These are phyloP conservation scores for Babesia ovis DNA, from an alignment of 169 alveolate species.

Conservation along the genomic window DNA sequence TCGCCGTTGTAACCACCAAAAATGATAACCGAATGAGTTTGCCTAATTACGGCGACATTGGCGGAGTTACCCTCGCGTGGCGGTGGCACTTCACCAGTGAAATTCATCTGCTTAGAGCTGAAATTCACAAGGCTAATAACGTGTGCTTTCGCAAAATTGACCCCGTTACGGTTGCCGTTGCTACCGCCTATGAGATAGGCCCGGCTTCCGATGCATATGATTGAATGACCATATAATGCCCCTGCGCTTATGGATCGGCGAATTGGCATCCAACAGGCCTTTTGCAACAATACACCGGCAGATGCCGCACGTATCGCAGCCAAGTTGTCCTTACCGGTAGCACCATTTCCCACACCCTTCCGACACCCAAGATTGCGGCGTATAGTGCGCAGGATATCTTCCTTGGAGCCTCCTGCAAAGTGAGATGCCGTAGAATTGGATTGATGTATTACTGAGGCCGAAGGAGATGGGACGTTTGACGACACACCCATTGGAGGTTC, in stretches of 20 bases:
- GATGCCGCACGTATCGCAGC: conserved; percentile 54
- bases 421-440: not conserved
- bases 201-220: conserved; percentile 80
- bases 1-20: conserved; percentile 84
- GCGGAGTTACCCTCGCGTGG: conserved; percentile 84
- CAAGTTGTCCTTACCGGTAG: conserved; percentile 7
- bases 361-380: conserved; percentile 59
- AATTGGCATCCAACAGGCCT: conserved; percentile 80
- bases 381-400: conserved; percentile 57
- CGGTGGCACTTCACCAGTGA: conserved; percentile 81
- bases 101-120: conserved; percentile 76
- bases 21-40: conserved; percentile 75
- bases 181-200: conserved; percentile 87
- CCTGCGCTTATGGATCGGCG: conserved; percentile 74
- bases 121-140: conserved; percentile 80
- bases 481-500: conserved; percentile 21
- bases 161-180: conserved; percentile 75
- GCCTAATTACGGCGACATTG: conserved; percentile 76
- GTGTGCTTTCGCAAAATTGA: conserved; percentile 77
- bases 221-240: conserved; percentile 81
- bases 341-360: not conserved
- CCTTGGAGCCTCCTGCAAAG: conserved; percentile 41
- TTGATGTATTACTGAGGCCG: not conserved
- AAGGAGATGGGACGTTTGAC: conserved; percentile 7
- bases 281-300: conserved; percentile 67